Conservation (phyloP, 208 protist species). For the Leishmania major region DNA sequence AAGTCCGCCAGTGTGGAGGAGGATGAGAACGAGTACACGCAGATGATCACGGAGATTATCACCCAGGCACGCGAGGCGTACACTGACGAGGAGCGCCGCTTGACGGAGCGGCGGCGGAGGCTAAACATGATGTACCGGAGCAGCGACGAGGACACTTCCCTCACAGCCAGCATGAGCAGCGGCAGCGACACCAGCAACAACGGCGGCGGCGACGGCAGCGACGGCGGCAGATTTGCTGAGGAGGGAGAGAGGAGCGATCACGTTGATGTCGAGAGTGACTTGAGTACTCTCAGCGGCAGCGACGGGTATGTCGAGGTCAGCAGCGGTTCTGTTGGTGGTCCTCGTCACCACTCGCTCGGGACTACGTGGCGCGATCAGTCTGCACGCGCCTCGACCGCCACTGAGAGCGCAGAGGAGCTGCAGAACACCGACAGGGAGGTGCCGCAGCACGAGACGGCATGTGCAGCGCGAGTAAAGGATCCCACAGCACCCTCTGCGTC, state of each 20-base stretch:
- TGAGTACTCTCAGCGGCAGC: constrained; percentile 6
- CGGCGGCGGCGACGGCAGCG: neutral
- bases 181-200: constrained; percentile 7
- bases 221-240: constrained; percentile 1
- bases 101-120: constrained; percentile 32
- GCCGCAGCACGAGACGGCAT: neutral
- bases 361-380: constrained; percentile 1
- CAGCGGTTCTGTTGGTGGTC: neutral
- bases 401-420: neutral
- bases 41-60: constrained; percentile 42
- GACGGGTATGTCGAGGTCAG: neutral
- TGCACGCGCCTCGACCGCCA: neutral
- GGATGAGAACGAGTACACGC: constrained; percentile 40
- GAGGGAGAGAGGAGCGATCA: neutral
- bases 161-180: neutral
- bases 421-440: neutral
- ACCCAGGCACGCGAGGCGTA: constrained; percentile 37
- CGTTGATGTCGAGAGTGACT: constrained; percentile 1
- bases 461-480: neutral
- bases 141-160: constrained; percentile 30
- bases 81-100: constrained; percentile 32
- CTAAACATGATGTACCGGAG: constrained; percentile 18
- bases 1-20: constrained; percentile 8
- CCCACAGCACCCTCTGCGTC: neutral
- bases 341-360: neutral